Evolutionary conservation across 805 yeast species (phyloP), one percentile per base, ranked within the genome.

Genomic region (Babjeviella inositovora): DNA sequence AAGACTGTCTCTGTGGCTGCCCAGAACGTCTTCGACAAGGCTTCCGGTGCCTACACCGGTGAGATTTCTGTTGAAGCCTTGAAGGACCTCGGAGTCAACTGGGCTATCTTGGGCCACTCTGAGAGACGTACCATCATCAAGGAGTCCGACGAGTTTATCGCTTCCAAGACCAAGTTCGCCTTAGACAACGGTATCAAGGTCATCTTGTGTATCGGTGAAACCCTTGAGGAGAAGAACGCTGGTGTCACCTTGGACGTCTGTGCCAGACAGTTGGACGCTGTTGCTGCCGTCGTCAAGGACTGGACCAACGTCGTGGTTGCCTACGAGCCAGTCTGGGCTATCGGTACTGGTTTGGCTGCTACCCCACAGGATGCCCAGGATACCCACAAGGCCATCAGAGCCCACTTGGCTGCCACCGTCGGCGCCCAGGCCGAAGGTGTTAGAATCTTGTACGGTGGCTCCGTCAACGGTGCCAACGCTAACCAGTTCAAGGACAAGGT

Each of bases 271-370:
- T 65, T 87, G 47, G 64, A 70, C 38, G 95, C 97, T 32, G 96
- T 77, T 32, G 57, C 77, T 44, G 76, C 70, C 49, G 62, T 74
- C 31, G 73, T 82, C 33, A 44, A 50, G 43, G 96, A 85, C 72
- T 87, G 97, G 97, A 43, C 76, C 34, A 66, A 79, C 54, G 64
- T 90, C 38, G 97, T 90, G 36, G 60, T 90, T 53, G 98, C 98
- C 45, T 90, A 90, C 63, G 98, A 90, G 65, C 98, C 98, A 43
- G 94, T 90, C 39, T 90, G 98, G 98, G 98, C 98, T 43, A 90
- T 90, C 43, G 98, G 98, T 54, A 85, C 97, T 41, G 98, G 98
- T 49, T 71, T 90, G 48, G 95, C 97, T 43, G 97, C 98, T 32
- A 90, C 98, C 41, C 84, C 98, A 39, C 80, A 77, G 38, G 98